These are phyloP conservation scores for Arachnopeziza araneosa DNA, from an alignment of 2,329 filamentous ascomycete genomes.

Conservation along the genomic window DNA sequence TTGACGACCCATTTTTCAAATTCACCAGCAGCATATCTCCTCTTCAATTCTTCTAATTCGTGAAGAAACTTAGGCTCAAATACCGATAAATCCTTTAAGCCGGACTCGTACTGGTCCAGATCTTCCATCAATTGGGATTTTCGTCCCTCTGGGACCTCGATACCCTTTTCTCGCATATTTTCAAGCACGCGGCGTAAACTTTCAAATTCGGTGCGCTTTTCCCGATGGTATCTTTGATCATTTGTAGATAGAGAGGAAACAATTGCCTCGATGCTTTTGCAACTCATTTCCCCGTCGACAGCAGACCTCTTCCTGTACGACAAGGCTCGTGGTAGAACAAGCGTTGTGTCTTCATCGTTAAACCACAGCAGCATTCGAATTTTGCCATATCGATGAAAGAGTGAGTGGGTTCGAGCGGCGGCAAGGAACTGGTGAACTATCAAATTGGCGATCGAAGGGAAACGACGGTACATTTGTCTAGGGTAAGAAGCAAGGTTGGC, in stretches of 20 bases:
- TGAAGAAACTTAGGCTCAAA: conserved; percentile 12
- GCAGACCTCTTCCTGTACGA: conserved; percentile 49
- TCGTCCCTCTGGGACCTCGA: conserved; percentile 42
- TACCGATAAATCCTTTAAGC: not conserved
- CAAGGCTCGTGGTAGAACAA: conserved; percentile 55
- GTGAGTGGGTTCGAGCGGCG: conserved; percentile 49
- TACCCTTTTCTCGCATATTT: conserved; percentile 41
- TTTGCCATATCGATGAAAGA: conserved; percentile 71
- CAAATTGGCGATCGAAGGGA: conserved; percentile 52
- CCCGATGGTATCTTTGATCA: conserved; percentile 30
- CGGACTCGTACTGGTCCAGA: not conserved
- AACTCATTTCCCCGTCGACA: conserved; percentile 55
- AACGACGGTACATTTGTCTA: conserved; percentile 42
- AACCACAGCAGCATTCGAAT: conserved; percentile 76
- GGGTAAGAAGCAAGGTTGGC: conserved; percentile 58
- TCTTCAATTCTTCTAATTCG: conserved; percentile 28
- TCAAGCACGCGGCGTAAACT: conserved; percentile 36
- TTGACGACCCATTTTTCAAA: not conserved
- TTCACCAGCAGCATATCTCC: not conserved
- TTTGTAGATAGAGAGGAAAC: conserved; percentile 34
- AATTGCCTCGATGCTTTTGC: conserved; percentile 55
- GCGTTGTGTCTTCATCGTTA: conserved; percentile 51
- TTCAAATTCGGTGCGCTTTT: conserved; percentile 43
- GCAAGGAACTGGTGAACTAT: conserved; percentile 57
- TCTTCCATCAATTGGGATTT: conserved; percentile 27